A percentile compares a stretch with the other conserved stretches of the same genome.
Conservation (phyloP, 2,329 filamentous ascomycete genomes). For the Polytolypa hystricis region DNA sequence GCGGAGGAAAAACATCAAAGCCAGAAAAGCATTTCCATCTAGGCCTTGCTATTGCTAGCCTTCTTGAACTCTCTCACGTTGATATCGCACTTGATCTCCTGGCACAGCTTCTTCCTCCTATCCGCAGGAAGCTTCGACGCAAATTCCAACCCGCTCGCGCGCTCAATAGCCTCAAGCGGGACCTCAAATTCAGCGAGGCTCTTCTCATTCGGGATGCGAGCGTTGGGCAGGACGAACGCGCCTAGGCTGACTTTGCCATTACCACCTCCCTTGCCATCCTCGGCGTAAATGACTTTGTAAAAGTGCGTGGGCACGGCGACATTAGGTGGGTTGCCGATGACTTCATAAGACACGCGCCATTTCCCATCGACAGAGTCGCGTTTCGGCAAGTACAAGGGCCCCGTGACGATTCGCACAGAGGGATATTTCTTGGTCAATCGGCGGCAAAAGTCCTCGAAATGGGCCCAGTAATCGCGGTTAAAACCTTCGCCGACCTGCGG, state of each 20-base stretch:
- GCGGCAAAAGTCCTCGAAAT: constrained; percentile 95
- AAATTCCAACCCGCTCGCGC: constrained; percentile 86
- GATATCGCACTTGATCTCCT: constrained; percentile 74
- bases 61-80: constrained; percentile 64
- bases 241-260: constrained; percentile 72
- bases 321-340: constrained; percentile 86
- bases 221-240: constrained; percentile 92
- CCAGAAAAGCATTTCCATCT: too few species aligned
- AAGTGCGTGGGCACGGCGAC: constrained; percentile 97
- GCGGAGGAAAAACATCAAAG: too few species aligned
- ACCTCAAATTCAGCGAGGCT: constrained; percentile 88
- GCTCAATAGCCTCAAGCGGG: constrained; percentile 81
- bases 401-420: constrained; percentile 81
- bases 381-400: constrained; percentile 83
- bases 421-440: constrained; percentile 71
- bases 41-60: constrained; percentile 44
- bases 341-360: constrained; percentile 91
- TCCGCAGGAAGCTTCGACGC: constrained; percentile 63
- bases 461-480: constrained; percentile 98
- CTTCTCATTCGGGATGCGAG: constrained; percentile 75
- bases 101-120: constrained; percentile 68
- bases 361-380: constrained; percentile 74
- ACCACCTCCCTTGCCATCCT: constrained; percentile 54
- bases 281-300: constrained; percentile 97
- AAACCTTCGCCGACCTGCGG: constrained; percentile 97